Base-by-base conservation (phyloP, 225 moss, liverwort and hornwort species). In the Antitrichia curtipendula region DNA sequence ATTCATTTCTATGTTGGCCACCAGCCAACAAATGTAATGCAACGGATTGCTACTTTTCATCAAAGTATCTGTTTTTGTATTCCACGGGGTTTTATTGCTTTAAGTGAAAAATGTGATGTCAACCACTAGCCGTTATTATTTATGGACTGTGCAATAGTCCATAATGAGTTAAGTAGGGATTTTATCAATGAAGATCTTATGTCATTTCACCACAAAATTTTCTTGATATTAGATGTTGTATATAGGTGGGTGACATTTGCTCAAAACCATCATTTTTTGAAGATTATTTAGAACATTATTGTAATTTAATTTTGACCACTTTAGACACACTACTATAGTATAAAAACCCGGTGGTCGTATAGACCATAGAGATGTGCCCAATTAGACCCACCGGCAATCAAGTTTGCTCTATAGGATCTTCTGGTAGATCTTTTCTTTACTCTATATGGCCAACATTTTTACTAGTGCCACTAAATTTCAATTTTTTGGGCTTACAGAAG, bases 291-390 rank as follows among this genome's bases (percentile, higher is more conserved):
- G 5, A 15, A 14, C 8, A 9, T 27, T 41, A 8, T 14, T 70
- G 14, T 41, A 16, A 43, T 71, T 41, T 9, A 9, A 3, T 71
- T 43, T 27, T 27, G 16, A 43, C 16, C 27, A 27, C 9, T 71
- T 16, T 41, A 41, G 15, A 70, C 2, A 41, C 14, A 25, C 25
- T 41, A 15, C 0, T 0, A 2, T 65, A 65, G 8, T 41, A 25
- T 8, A 25, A 70, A 41, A n/a, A n/a, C n/a, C n/a, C 1, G 0
- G 8, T 40, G 15, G 8, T 1, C 0, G 1, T 15, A 9, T 15
- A 15, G 8, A 25, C 25, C 9, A 69, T 0, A 41, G 0, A 70
- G 41, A 70, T 70, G 15, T 14, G 15, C 8, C 25, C 25, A 24
- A 25, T 41, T 41, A 18, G 8, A 15, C 25, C 41, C 8, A 70